Percentiles rank a stretch among this genome's conserved stretches.
Conservation (phyloP, 257 asterid species). For the Prunella vulgaris region DNA sequence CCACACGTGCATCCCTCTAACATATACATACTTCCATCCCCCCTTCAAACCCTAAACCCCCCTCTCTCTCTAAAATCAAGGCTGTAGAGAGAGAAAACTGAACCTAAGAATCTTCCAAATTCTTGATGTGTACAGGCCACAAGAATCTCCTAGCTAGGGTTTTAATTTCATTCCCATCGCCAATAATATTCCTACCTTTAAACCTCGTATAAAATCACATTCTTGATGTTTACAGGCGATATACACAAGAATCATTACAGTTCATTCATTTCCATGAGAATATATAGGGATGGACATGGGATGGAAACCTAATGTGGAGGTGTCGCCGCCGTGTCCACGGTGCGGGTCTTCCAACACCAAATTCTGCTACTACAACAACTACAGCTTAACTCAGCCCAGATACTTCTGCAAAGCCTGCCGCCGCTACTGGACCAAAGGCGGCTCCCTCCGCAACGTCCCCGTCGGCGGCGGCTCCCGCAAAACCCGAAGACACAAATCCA, state of each 20-base stretch:
- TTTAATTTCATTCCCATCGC: no score
- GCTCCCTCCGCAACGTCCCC: constrained; percentile 76
- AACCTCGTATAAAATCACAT: no score
- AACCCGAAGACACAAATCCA: constrained; percentile 31
- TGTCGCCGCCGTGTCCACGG: constrained; percentile 64
- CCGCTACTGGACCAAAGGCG: constrained; percentile 85
- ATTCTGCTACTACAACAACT: constrained; percentile 81
- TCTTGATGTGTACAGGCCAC: no score
- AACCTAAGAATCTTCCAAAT: no score
- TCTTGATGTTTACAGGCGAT: neutral
- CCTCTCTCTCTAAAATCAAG: neutral
- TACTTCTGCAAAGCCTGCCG: constrained; percentile 76
- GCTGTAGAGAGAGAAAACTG: no score
- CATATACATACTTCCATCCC: neutral
- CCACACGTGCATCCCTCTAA: constrained; percentile 40
- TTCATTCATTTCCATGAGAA: constrained; percentile 26
- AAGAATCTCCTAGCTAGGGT: no score
- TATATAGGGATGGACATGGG: constrained; percentile 46
- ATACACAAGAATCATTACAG: no score
- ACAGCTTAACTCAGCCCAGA: constrained; percentile 75
- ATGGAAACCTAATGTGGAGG: constrained; percentile 48
- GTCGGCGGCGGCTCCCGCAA: constrained; percentile 78
- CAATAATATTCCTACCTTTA: no score
- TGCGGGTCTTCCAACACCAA: constrained; percentile 80
- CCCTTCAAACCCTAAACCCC: neutral